Base-by-base conservation (phyloP, 2,329 filamentous ascomycete species). In the Colletotrichum chlorophyti region DNA sequence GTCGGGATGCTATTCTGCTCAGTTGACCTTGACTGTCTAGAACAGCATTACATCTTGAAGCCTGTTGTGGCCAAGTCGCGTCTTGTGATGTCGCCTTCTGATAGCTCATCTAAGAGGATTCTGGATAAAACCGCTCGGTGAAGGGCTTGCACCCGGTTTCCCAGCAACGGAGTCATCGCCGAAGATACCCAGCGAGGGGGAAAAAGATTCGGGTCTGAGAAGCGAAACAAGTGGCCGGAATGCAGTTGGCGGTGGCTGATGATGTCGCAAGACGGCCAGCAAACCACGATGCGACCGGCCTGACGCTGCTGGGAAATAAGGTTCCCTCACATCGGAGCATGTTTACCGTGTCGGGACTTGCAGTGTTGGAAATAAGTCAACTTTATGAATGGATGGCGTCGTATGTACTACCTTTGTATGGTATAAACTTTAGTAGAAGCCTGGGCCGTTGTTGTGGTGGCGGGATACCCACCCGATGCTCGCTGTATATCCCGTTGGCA, bases 11-110 rank as follows among this genome's bases (percentile, higher is more conserved):
- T 15, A 45, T 29, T 50, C 51, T 55, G 43, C 19, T 24, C 26
- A 54, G 55, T 43, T 29, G 48, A 24, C 17, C 42, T 45, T 38
- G n/a, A n/a, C n/a, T n/a, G n/a, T n/a, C n/a, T n/a, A n/a, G n/a
- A n/a, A n/a, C n/a, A n/a, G n/a, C n/a, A n/a, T n/a, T n/a, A n/a
- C 19, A 31, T 14, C 11, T n/a, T 17, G 19, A 6, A 37, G 14
- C 5, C 21, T 46, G 40, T 49, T 10, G 32, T 26, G 29, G 29
- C 27, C n/a, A n/a, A n/a, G n/a, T n/a, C n/a, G n/a, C n/a, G n/a
- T n/a, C n/a, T n/a, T n/a, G n/a, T n/a, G n/a, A n/a, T n/a, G n/a
- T n/a, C n/a, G n/a, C n/a, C n/a, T n/a, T 29, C 24, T 8, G 6
- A 29, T 49, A 34, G 31, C 23, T 35, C 6, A 11, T 26, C 21